Evolutionary conservation across 2,329 filamentous ascomycete species (phyloP).

Genomic region (Fusarium tjaetaba): DNA sequence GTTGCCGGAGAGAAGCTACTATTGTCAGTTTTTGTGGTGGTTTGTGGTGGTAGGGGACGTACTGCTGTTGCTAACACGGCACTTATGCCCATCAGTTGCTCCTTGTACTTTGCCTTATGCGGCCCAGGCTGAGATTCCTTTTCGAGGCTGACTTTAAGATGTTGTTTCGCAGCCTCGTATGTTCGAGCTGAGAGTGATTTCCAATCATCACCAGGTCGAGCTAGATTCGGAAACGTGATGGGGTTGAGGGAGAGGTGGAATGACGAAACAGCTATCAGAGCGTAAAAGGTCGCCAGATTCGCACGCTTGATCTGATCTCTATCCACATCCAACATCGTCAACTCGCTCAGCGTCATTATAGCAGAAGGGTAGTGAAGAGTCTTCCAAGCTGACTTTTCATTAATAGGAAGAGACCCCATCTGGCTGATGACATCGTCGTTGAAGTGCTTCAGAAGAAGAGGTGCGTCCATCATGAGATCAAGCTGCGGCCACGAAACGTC

Average conservation of each 20-base stretch:
- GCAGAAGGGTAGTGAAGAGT: conserved; percentile 33
- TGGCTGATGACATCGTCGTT: conserved; percentile 38
- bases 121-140: conserved; percentile 32
- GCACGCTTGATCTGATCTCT: conserved; percentile 34
- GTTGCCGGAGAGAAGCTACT: conserved; percentile 24
- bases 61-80: conserved; percentile 34
- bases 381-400: conserved; percentile 37
- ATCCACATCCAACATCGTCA: conserved; percentile 26
- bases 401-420: conserved; percentile 38
- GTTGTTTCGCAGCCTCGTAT: conserved; percentile 37
- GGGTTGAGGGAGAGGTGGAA: conserved; percentile 30
- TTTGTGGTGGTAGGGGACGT: not conserved
- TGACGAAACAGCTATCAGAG: conserved; percentile 31
- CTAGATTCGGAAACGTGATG: conserved; percentile 2
- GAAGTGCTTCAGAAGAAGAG: conserved; percentile 29
- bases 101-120: conserved; percentile 35
- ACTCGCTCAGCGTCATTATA: conserved; percentile 34
- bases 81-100: conserved; percentile 35
- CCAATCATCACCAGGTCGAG: conserved; percentile 24
- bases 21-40: rapidly evolving
- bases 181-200: conserved; percentile 9
- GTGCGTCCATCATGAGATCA: conserved; percentile 31
- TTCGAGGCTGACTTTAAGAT: conserved; percentile 32
- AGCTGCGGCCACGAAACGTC: conserved; percentile 29
- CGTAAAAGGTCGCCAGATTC: conserved; percentile 29